A percentile compares a stretch with the other conserved stretches of the same genome.
Evolutionary conservation across 2,329 filamentous ascomycete genomes (phyloP).

Genomic region (Penicillium aurantiogriseum): DNA sequence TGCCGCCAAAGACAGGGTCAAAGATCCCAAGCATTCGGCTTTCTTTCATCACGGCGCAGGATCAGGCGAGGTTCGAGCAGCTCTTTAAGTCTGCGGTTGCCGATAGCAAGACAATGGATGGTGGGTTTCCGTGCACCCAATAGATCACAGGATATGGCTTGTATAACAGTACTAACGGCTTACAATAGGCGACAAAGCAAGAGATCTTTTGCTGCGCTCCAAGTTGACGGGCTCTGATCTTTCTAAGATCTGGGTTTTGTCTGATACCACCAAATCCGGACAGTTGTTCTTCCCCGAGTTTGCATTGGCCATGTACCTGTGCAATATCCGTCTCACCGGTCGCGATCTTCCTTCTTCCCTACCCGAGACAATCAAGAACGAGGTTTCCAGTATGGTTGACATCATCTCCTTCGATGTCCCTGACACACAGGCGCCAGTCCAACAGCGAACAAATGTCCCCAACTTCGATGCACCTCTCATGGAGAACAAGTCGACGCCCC

Average conservation of each 20-base stretch:
- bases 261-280: slow-evolving; percentile 93
- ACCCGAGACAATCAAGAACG: slow-evolving; percentile 86
- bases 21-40: slow-evolving; percentile 93
- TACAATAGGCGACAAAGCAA: slow-evolving; percentile 70
- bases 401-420: slow-evolving; percentile 94
- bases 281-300: slow-evolving; percentile 98
- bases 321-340: slow-evolving; percentile 86
- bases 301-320: slow-evolving; percentile 96
- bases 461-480: slow-evolving; percentile 62
- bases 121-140: slow-evolving; percentile 32
- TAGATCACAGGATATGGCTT: not conserved
- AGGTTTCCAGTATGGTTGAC: slow-evolving; percentile 99
- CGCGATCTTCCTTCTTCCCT: slow-evolving; percentile 73
- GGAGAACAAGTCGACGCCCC: slow-evolving; percentile 51
- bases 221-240: slow-evolving; percentile 82
- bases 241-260: slow-evolving; percentile 91
- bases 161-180: slow-evolving; percentile 15
- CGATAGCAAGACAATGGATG: slow-evolving; percentile 79
- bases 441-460: slow-evolving; percentile 62
- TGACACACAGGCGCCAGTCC: slow-evolving; percentile 64
- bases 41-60: slow-evolving; percentile 91
- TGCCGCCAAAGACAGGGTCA: slow-evolving; percentile 62
- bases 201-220: slow-evolving; percentile 83
- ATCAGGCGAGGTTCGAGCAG: slow-evolving; percentile 96
- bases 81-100: slow-evolving; percentile 94